Percentiles rank a stretch among this genome's conserved stretches.
phyloP scores from a whole-genome alignment of 441 rosid genomes.

The Theobroma grandiflorum region DNA sequence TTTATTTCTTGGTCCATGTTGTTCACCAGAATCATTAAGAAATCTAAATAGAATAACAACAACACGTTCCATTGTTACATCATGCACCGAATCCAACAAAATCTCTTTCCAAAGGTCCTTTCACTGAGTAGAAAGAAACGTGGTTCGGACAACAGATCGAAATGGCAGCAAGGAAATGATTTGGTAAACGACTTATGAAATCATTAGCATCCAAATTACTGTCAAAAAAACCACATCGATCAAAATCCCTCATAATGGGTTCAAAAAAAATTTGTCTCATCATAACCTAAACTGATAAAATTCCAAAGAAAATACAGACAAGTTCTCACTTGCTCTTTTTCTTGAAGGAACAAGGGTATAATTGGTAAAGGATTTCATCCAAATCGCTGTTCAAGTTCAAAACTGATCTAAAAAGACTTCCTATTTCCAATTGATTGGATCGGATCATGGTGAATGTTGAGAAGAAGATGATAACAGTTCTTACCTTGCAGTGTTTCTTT shows the following conservation, averaged over 20 bases:
- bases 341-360: background rate
- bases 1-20: background rate
- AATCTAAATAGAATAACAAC: background rate
- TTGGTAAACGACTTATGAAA: conserved; percentile 20
- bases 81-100: conserved; percentile 17
- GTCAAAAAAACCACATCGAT: background rate
- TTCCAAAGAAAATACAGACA: background rate
- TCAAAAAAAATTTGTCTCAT: no score
- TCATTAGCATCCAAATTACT: background rate
- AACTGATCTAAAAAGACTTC: background rate
- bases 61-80: background rate
- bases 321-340: background rate
- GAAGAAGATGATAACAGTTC: background rate
- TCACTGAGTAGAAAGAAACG: background rate
- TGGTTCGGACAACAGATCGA: background rate
- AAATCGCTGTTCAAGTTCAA: background rate
- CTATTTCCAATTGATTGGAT: background rate
- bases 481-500: background rate
- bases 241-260: no score
- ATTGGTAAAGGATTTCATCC: background rate
- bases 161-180: background rate
- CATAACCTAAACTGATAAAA: background rate
- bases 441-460: background rate
- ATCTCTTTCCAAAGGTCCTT: background rate
- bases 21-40: background rate